A percentile compares a stretch with the other conserved stretches of the same genome.
Conservation (phyloP, 768 basidiomycete species). For the Boletus rubescentipes region DNA sequence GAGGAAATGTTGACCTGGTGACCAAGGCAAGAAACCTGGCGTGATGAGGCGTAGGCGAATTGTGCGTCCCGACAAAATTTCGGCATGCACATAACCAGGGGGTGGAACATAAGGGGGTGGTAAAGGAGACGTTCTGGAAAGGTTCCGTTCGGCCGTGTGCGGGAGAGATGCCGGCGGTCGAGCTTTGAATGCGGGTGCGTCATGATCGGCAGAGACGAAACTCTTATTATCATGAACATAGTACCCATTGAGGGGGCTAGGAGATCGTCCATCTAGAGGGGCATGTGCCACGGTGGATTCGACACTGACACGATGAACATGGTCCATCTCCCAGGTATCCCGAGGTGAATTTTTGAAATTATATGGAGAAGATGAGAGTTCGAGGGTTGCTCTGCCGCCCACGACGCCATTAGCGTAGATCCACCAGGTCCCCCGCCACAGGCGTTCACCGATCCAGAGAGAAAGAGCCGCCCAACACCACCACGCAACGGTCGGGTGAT, state of each 20-base stretch:
- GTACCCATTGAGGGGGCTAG: slow-evolving; percentile 27
- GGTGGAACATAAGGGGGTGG: slow-evolving; percentile 47
- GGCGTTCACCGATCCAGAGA: slow-evolving; percentile 64
- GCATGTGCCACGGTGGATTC: neutral
- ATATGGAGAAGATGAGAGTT: neutral
- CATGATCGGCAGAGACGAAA: neutral
- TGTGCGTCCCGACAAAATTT: slow-evolving; percentile 68
- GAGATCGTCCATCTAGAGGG: slow-evolving; percentile 9
- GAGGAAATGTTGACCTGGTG: slow-evolving; percentile 77
- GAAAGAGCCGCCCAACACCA: slow-evolving; percentile 67
- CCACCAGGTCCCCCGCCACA: slow-evolving; percentile 55
- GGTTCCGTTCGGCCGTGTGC: neutral
- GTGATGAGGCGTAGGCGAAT: slow-evolving; percentile 66
- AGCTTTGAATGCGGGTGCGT: neutral
- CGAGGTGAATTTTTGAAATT: neutral
- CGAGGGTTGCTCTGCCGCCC: slow-evolving; percentile 28
- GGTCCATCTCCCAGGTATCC: slow-evolving; percentile 30
- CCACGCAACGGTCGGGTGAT: slow-evolving; percentile 63
- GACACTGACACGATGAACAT: slow-evolving; percentile 4
- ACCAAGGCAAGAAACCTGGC: slow-evolving; percentile 58
- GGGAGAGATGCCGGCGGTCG: neutral
- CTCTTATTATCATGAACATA: slow-evolving; percentile 15
- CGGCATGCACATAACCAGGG: slow-evolving; percentile 64
- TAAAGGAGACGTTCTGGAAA: neutral
- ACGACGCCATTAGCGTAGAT: slow-evolving; percentile 58